Base-by-base conservation (phyloP, 2,329 filamentous ascomycete genomes). In the Immersiporthe knoxdaviesiana region DNA sequence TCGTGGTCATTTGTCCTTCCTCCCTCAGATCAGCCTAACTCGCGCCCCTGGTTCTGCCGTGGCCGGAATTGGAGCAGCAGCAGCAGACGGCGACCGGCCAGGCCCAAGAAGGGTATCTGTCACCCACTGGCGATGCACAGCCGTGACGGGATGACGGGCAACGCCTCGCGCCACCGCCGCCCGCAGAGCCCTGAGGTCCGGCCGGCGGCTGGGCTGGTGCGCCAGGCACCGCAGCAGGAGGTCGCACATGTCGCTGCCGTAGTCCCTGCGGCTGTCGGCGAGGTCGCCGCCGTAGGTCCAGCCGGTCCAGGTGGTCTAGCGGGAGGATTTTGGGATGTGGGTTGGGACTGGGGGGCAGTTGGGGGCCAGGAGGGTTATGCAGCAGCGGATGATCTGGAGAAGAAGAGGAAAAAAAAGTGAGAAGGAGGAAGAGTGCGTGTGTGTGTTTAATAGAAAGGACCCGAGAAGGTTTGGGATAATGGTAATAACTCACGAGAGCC, bases 221-320 rank as follows among this genome's bases (percentile, higher is more conserved):
- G 56, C 58, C 14, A 63, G 63, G 18, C 67, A 68, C 6, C 30
- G 50, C 2, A 44, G 44, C 1, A 68, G 39, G n/a, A 68, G 39
- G 18, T 21, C 18, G n/a, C 54, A 60, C 10, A 68, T 52, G 10
- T 14, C 54, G 63, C 27, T 24, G 1, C 67, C 67, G 10, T 65
- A 68, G 3, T 27, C n/a, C 18, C 3, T 7, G n/a, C 30, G n/a
- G 12, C 24, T 54, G 4, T 32, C 21, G 21, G 11, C 35, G 39
- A 65, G 52, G 21, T 68, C 67, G 27, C 67, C 61, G 32, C 52
- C 61, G 32, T 68, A 68, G 16, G 67, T 68, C 62, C 62, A 68
- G 12, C 67, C 54, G 4, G 44, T 32, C 21, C 35, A 30, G 44
- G 7, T 2, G 44, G 24, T 39, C 61, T 32, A 60, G 62, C 50